Evolutionary conservation across 345 rosid genomes (phyloP).

Genomic region (Psidium guajava): DNA sequence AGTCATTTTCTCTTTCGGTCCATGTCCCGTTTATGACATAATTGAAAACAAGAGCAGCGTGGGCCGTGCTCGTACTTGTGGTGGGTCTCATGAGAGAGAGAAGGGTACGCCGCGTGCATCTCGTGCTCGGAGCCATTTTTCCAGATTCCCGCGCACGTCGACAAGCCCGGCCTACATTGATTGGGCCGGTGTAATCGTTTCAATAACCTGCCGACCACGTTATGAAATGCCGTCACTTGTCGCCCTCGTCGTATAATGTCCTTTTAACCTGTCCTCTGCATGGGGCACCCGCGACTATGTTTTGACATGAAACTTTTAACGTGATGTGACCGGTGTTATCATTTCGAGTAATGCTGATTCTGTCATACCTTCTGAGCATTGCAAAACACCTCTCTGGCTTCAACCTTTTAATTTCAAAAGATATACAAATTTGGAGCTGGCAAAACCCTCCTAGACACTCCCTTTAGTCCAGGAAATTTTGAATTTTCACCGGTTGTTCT

Average conservation of each 20-base stretch:
- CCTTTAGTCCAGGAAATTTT: not conserved
- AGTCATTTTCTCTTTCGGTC: not conserved
- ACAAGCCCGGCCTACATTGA: not conserved
- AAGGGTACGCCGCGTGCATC: not conserved
- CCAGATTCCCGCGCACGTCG: not conserved
- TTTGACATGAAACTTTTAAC: not conserved
- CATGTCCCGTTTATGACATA: not conserved
- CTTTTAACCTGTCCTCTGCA: not conserved
- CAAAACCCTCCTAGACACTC: not conserved
- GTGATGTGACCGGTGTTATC: not conserved
- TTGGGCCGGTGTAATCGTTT: not conserved
- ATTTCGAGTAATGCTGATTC: not conserved
- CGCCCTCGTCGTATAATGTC: not conserved
- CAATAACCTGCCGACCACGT: not conserved
- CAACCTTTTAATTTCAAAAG: not conserved
- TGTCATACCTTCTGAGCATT: not conserved
- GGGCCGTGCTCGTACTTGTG: not conserved
- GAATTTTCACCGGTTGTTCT: not conserved
- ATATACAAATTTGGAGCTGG: not conserved
- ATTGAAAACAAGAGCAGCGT: not conserved
- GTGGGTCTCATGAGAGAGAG: not conserved
- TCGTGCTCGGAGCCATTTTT: not conserved
- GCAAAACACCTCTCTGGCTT: not conserved
- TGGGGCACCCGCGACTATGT: not conserved
- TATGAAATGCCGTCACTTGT: not conserved